Evolutionary conservation across 805 yeast genomes (phyloP).

Genomic region (Kodamaea kakaduensis): DNA sequence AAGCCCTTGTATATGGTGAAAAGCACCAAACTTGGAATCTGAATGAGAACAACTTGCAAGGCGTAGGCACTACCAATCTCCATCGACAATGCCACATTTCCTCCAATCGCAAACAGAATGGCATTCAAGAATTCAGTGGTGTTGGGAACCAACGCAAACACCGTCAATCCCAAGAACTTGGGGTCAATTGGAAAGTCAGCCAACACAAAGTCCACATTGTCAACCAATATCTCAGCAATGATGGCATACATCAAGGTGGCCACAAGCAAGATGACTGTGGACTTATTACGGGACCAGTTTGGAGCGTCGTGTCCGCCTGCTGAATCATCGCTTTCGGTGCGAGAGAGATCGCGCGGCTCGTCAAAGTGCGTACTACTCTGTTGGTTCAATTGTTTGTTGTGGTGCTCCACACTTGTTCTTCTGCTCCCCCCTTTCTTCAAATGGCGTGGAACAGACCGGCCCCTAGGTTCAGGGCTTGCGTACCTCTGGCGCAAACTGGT

Average conservation of each 20-base stretch:
- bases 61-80: slow-evolving; percentile 98
- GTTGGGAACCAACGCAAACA: slow-evolving; percentile 94
- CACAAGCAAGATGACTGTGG: slow-evolving; percentile 73
- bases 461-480: slow-evolving; percentile 2
- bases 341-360: slow-evolving; percentile 5
- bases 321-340: slow-evolving; percentile 25
- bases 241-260: slow-evolving; percentile 88
- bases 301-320: slow-evolving; percentile 93
- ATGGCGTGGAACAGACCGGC: slow-evolving; percentile 8
- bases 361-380: too few species aligned
- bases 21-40: slow-evolving; percentile 84
- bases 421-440: slow-evolving; percentile 3
- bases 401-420: slow-evolving; percentile 5
- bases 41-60: slow-evolving; percentile 87
- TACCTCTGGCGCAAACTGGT: slow-evolving; percentile 4
- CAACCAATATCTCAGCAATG: slow-evolving; percentile 91
- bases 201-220: slow-evolving; percentile 85
- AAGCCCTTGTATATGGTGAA: slow-evolving; percentile 54
- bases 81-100: slow-evolving; percentile 94
- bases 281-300: slow-evolving; percentile 87
- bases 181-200: slow-evolving; percentile 78
- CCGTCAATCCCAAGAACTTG: slow-evolving; percentile 86
- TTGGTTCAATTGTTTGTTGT: background rate
- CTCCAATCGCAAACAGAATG: slow-evolving; percentile 92
- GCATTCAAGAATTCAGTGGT: slow-evolving; percentile 97